These are phyloP conservation scores for Fusarium nelsonii DNA, from an alignment of 2,329 filamentous ascomycete genomes.

Conservation along the genomic window DNA sequence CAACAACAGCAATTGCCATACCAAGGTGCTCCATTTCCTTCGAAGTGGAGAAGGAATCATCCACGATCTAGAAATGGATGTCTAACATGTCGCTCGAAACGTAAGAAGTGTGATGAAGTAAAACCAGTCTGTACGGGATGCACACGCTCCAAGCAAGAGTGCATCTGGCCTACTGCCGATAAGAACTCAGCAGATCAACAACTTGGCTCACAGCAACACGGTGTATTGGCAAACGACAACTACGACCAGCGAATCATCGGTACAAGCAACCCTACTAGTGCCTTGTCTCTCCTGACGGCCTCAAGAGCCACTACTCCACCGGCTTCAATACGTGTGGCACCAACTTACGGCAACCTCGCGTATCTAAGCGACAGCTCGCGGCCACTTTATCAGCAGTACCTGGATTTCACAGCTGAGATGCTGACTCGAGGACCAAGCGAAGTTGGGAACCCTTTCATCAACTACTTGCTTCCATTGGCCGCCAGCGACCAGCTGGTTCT, in stretches of 20 bases:
- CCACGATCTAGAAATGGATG: slow-evolving; percentile 21
- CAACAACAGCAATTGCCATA: neutral
- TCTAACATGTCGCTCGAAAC: slow-evolving; percentile 14
- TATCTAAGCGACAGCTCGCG: slow-evolving; percentile 14
- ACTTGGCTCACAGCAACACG: neutral
- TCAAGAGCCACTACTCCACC: neutral
- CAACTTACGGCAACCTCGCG: slow-evolving; percentile 6
- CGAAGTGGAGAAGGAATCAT: slow-evolving; percentile 20
- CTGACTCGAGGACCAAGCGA: slow-evolving; percentile 3
- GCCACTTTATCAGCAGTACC: slow-evolving; percentile 20
- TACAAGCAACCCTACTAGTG: neutral
- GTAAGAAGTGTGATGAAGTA: slow-evolving; percentile 20
- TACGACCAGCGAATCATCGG: neutral
- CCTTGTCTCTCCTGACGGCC: too few species aligned
- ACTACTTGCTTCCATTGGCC: slow-evolving; percentile 18
- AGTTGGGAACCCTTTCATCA: slow-evolving; percentile 19
- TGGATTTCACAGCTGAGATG: slow-evolving; percentile 6
- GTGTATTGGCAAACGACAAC: neutral
- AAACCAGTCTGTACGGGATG: slow-evolving; percentile 1
- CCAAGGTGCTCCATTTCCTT: slow-evolving; percentile 11
- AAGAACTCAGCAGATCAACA: neutral
- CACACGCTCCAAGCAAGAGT: neutral
- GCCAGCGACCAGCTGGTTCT: neutral
- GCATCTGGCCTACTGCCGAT: neutral
- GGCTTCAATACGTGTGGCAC: neutral